A percentile compares a stretch with the other conserved stretches of the same genome.
phyloP scores from a whole-genome alignment of 2,329 filamentous ascomycete species.

The Helminthosporium solani region DNA sequence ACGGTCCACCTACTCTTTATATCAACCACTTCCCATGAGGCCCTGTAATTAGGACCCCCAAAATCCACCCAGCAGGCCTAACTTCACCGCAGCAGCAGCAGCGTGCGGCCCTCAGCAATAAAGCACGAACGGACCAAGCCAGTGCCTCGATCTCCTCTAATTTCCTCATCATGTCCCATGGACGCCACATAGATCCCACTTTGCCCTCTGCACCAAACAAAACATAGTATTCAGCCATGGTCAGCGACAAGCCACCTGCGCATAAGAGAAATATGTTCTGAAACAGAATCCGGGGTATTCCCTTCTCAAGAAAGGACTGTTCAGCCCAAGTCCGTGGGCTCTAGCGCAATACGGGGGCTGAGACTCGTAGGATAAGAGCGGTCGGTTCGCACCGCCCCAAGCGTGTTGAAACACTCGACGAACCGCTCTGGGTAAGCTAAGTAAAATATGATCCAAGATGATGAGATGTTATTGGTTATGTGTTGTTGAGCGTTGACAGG shows the following conservation, averaged over 20 bases:
- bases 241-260: neutral
- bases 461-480: no score
- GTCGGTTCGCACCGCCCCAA: no score
- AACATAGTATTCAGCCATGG: neutral
- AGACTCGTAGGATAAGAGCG: no score
- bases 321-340: neutral
- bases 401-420: no score
- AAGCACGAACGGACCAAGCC: neutral
- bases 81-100: no score
- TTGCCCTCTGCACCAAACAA: neutral
- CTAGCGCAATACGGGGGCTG: neutral
- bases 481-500: no score
- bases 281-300: neutral
- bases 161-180: neutral
- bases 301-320: neutral
- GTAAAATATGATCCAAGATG: no score
- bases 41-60: neutral
- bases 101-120: neutral
- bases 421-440: no score
- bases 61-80: no score
- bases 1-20: neutral
- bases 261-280: neutral
- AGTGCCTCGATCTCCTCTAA: neutral
- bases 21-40: neutral
- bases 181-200: neutral